Conservation (phyloP, 2,329 filamentous ascomycete species). For the Xylariaceae sp. region DNA sequence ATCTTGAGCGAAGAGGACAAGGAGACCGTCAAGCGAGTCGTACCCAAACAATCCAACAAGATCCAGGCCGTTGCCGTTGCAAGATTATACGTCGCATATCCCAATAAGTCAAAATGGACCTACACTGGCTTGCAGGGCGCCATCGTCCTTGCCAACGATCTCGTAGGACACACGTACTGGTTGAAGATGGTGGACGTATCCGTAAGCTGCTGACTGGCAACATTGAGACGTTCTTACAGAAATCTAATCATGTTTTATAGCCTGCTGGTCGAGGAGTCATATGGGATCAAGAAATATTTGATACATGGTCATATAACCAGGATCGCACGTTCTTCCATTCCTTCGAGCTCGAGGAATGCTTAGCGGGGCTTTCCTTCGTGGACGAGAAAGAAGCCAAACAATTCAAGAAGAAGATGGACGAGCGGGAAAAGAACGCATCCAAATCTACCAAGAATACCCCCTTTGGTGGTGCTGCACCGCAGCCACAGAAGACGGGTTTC, state of each 20-base stretch:
- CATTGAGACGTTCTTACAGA: constrained; percentile 1
- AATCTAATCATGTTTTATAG: constrained; percentile 36
- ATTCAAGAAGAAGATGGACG: constrained; percentile 96
- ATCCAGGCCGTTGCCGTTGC: constrained; percentile 94
- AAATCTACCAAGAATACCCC: constrained; percentile 78
- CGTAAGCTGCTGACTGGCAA: constrained; percentile 51
- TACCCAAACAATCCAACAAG: constrained; percentile 94
- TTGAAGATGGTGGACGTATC: constrained; percentile 96
- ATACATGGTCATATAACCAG: constrained; percentile 91
- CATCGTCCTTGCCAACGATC: constrained; percentile 83
- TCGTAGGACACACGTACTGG: constrained; percentile 95
- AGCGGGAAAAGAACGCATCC: constrained; percentile 91
- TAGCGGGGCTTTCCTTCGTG: constrained; percentile 85
- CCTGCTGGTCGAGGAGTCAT: constrained; percentile 78
- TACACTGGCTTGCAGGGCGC: constrained; percentile 93
- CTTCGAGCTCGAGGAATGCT: constrained; percentile 90
- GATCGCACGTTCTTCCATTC: constrained; percentile 97
- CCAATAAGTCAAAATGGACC: constrained; percentile 81
- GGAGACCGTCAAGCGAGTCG: constrained; percentile 89
- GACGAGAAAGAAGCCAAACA: constrained; percentile 97
- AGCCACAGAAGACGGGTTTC: constrained; percentile 42
- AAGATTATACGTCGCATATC: constrained; percentile 88
- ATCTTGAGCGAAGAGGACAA: constrained; percentile 90
- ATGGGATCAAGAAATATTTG: constrained; percentile 98
- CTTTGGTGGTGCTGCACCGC: constrained; percentile 54